Percentiles rank a stretch among this genome's conserved stretches.
phyloP scores from a whole-genome alignment of 208 protist species.

The Trypanosoma lewisi region DNA sequence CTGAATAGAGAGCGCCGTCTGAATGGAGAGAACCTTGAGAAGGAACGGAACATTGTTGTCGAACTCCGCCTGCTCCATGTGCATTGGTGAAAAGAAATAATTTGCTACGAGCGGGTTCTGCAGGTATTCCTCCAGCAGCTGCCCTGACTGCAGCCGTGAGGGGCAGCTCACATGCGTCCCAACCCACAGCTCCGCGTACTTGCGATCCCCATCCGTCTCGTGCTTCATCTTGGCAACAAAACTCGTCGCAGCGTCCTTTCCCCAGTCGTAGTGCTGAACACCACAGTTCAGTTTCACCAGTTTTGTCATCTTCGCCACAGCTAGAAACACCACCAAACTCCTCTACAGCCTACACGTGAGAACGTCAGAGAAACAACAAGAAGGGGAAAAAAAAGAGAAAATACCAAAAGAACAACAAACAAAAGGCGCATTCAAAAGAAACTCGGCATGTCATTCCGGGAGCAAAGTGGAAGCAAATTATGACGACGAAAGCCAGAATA shows the following conservation, averaged over 20 bases:
- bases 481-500: background rate
- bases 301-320: conserved; percentile 1
- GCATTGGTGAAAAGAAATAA: conserved; percentile 55
- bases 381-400: conserved; percentile 1
- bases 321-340: no score
- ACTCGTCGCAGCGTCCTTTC: conserved; percentile 73
- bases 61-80: conserved; percentile 54
- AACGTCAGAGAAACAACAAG: background rate
- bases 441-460: no score
- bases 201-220: conserved; percentile 37
- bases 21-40: conserved; percentile 96
- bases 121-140: conserved; percentile 68
- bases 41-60: conserved; percentile 90
- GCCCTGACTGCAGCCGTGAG: conserved; percentile 41
- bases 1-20: conserved; percentile 97
- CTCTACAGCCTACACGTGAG: no score
- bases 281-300: conserved; percentile 48
- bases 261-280: conserved; percentile 86
- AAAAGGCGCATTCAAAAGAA: background rate
- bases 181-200: conserved; percentile 97
- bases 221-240: conserved; percentile 82
- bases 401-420: background rate
- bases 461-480: background rate
- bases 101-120: conserved; percentile 30
- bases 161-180: conserved; percentile 95